Base-by-base conservation (phyloP, 192 early-diverging fungal species). In the Gaertneriomyces semiglobifer region DNA sequence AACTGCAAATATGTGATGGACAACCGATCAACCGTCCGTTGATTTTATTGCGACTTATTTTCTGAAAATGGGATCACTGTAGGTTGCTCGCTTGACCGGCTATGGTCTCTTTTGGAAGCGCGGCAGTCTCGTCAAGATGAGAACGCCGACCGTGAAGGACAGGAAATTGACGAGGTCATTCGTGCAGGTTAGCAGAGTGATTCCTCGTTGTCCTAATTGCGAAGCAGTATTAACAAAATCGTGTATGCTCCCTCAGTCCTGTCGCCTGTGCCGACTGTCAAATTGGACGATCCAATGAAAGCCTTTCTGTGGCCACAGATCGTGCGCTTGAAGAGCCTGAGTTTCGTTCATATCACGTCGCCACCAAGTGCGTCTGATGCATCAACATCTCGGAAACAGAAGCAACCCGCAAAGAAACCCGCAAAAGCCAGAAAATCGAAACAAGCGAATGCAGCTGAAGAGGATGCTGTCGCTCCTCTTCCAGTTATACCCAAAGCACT, bases 31-130 rank as follows among this genome's bases (percentile, higher is more conserved):
- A 55, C 52, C 7, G 42, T 9, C 25, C 9, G 4, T 12, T 12
- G n/a, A n/a, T 57, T 16, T 53, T 6, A 42, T 53, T 44, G 38
- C 19, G 11, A 25, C 38, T 20, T 60, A 39, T 9, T 38, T 42
- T 20, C 11, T 73, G 47, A 16, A n/a, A 38, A 18, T 52, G 41
- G 25, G 25, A 33, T 1, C 25, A 33, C 2, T 33, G 20, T 25
- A 77, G 75, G 75, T 14, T 77, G 75, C 63, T 51, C 71, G 4
- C 50, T 74, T 20, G 67, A 77, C 39, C 54, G 66, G 12, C 53
- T 75, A 52, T 76, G 70, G 74, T 65, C 14, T 18, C 63, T 54
- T 58, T 77, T 73, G 42, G 78, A 65, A 72, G 79, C 58, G 65
- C 74, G 33, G 73, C 73, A 39, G 68, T 48, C 6, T 7, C 4